Percentiles rank a stretch among this genome's conserved stretches.
Conservation (phyloP, 23 red algal species). For the Cyanidioschyzon merolae region DNA sequence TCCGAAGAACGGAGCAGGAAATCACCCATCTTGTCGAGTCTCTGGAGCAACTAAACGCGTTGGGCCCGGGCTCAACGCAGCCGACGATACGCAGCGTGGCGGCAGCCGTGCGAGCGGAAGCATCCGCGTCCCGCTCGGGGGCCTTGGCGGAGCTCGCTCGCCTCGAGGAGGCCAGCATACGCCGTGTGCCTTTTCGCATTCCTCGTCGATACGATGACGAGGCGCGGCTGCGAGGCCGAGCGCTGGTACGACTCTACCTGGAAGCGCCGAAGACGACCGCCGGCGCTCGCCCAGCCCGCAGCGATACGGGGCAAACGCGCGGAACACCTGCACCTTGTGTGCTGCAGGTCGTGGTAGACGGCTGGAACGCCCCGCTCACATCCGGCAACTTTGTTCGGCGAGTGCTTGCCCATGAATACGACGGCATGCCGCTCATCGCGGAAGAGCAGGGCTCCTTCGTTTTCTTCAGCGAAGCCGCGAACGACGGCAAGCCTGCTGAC, state of each 20-base stretch:
- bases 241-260: not conserved
- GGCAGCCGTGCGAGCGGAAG: not conserved
- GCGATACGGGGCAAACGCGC: not conserved
- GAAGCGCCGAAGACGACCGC: not conserved
- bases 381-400: constrained; percentile 16
- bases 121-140: not conserved
- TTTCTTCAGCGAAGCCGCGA: constrained; percentile 33
- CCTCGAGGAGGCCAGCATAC: constrained; percentile 46
- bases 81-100: not conserved
- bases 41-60: constrained; percentile 19
- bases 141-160: constrained; percentile 35
- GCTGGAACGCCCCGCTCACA: constrained; percentile 14
- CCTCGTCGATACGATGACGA: constrained; percentile 59
- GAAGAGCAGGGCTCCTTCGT: constrained; percentile 41
- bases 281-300: not conserved
- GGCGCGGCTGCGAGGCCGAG: constrained; percentile 22
- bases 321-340: not conserved
- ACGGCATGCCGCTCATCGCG: constrained; percentile 24
- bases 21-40: constrained; percentile 34
- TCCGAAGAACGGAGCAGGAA: constrained; percentile 23
- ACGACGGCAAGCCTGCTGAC: constrained; percentile 23
- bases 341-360: constrained; percentile 15
- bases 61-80: not conserved
- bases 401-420: not conserved
- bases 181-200: constrained; percentile 54